Base-by-base conservation (phyloP, 1,139 yeast species). In the Lodderomyces theae region DNA sequence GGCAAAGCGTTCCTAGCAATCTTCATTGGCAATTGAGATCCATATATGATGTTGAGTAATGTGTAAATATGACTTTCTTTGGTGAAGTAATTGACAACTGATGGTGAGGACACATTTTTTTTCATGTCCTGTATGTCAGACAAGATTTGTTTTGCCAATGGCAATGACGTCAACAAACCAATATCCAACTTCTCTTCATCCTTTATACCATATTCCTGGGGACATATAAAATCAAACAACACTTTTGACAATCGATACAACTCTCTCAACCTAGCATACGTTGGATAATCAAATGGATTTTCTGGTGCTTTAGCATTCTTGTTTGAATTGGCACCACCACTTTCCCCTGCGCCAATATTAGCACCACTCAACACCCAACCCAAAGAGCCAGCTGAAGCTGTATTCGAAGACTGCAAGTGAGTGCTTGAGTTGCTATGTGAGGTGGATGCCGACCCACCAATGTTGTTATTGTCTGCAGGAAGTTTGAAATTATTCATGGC, bases 1-100 rank as follows among this genome's bases (percentile, higher is more conserved):
- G 99, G 98, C 38, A 94, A 74, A 2, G 96, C 96, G 60, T 92
- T 92, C 53, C 97, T 76, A 16, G 95, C 92, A 51, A 92, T 82
- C 64, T 89, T 86, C 79, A 92, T 88, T 13, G 97, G 97, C 43
- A 94, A 73, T 45, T 89, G 92, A n/a, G 96, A 83, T 50, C 89
- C 98, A 62, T 88, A 92, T 35, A 94, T 77, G 34, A 94, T 87
- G 56, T 92, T 92, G 56, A 94, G 67, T 47, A 94, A 68, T 0
- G 99, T 94, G 64, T 94, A 94, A 56, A 94, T 92, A 59, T 94
- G 99, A 1, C 96, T 86, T 61, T 94, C 99, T 62, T 94, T 94
- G 33, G 98, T 92, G 70, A 92, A 92, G 56, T 92, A 94, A 45
- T 90, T 84, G 23, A 86, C 84, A 34, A 92, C 84, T 1, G 88